These are phyloP conservation scores for Henckelia pumila DNA, from an alignment of 257 asterid species.

Conservation along the genomic window DNA sequence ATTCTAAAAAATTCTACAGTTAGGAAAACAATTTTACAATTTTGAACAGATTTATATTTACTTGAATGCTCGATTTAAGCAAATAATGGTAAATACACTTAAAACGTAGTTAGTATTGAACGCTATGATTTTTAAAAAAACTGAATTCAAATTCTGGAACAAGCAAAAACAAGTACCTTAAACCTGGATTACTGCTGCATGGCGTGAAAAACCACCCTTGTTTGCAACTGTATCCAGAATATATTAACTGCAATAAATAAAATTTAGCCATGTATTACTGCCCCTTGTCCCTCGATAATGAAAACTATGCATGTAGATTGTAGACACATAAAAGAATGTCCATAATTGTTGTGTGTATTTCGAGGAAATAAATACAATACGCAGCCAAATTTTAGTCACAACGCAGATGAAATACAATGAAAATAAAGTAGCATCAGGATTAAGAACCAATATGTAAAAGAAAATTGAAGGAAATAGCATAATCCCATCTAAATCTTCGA, in stretches of 20 bases:
- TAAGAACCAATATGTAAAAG: not conserved
- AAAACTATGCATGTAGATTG: conserved; percentile 5
- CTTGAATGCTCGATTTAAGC: not conserved
- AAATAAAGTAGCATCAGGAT: not conserved
- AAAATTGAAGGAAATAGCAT: not conserved
- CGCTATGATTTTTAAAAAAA: no score
- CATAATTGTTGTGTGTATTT: conserved; percentile 7
- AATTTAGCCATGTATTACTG: conserved; percentile 18
- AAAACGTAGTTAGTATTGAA: no score
- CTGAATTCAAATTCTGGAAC: no score
- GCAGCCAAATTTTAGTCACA: conserved; percentile 15
- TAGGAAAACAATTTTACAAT: not conserved
- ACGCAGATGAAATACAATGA: not conserved
- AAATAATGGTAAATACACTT: no score
- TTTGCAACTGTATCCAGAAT: conserved; percentile 88
- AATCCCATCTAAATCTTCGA: not conserved
- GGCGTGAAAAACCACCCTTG: conserved; percentile 99
- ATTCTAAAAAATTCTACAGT: not conserved
- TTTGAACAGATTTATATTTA: not conserved
- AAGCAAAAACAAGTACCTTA: conserved; percentile 51
- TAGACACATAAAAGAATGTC: not conserved
- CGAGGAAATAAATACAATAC: not conserved
- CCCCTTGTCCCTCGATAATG: conserved; percentile 1
- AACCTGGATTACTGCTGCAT: conserved; percentile 77
- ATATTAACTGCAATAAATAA: conserved; percentile 56